Conservation (phyloP, 2,329 filamentous ascomycete genomes). For the Colletotrichum nymphaeae region DNA sequence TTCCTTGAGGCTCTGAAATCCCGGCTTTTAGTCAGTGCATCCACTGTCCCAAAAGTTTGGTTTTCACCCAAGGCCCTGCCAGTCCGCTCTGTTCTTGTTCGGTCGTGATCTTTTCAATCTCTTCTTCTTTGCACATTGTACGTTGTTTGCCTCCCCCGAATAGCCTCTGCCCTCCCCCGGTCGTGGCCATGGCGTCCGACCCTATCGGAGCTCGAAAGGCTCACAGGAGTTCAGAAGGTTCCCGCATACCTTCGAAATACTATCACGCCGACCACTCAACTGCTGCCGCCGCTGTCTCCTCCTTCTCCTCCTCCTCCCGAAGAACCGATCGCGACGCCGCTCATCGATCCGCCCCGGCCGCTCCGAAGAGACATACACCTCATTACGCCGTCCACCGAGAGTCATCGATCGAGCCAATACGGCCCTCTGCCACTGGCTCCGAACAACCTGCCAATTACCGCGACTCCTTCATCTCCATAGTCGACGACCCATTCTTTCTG, state of each 20-base stretch:
- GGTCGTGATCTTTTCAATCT: not conserved
- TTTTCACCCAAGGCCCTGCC: conserved; percentile 17
- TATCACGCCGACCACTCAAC: conserved; percentile 14
- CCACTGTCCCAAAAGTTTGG: conserved; percentile 34
- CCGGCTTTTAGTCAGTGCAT: conserved; percentile 36
- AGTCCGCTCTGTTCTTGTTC: not conserved
- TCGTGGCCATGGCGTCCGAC: conserved; percentile 36
- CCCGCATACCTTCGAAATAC: conserved; percentile 31
- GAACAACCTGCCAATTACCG: conserved; percentile 46
- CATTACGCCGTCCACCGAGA: conserved; percentile 36
- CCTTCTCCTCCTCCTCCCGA: conserved; percentile 24
- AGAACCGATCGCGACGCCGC: conserved; percentile 34
- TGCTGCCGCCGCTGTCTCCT: conserved; percentile 9
- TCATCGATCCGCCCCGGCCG: conserved; percentile 37
- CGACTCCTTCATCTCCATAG: conserved; percentile 64
- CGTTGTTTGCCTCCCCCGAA: conserved; percentile 26
- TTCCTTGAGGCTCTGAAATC: conserved; percentile 33
- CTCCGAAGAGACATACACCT: conserved; percentile 34
- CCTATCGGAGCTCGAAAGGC: conserved; percentile 35
- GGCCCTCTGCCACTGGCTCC: conserved; percentile 36
- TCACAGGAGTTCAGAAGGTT: conserved; percentile 39
- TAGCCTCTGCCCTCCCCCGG: conserved; percentile 15
- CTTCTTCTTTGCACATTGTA: conserved; percentile 1
- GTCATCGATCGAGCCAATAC: conserved; percentile 35
- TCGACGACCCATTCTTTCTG: conserved; percentile 67